phyloP scores from a whole-genome alignment of 768 basidiomycete species.

The Pleurotus pulmonarius region DNA sequence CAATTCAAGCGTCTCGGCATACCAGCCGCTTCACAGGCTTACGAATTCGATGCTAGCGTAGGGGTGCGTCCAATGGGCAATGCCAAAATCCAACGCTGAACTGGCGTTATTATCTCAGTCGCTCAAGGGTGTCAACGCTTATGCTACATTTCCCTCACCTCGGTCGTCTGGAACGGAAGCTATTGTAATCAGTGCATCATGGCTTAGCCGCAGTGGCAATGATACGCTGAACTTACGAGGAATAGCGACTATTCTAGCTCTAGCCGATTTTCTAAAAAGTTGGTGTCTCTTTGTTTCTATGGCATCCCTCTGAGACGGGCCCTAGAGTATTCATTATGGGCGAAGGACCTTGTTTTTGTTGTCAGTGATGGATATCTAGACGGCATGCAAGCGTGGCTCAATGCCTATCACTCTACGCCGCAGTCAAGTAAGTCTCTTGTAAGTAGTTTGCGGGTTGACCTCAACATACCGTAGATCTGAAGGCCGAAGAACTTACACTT shows the following conservation, averaged over 20 bases:
- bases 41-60: constrained; percentile 48
- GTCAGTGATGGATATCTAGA: constrained; percentile 86
- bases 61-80: constrained; percentile 40
- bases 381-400: constrained; percentile 92
- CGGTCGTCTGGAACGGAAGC: constrained; percentile 93
- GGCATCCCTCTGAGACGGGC: constrained; percentile 3
- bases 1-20: constrained; percentile 80
- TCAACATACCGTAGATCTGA: constrained; percentile 45
- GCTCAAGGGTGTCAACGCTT: constrained; percentile 71
- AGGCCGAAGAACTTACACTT: constrained; percentile 57
- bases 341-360: constrained; percentile 89
- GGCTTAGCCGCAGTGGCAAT: constrained; percentile 64
- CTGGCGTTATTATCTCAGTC: constrained; percentile 30
- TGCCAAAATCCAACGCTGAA: background rate
- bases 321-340: constrained; percentile 86
- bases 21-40: constrained; percentile 63
- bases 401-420: constrained; percentile 68
- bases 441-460: no score
- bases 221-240: constrained; percentile 79
- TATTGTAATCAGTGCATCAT: constrained; percentile 88
- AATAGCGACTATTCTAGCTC: constrained; percentile 74
- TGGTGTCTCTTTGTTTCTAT: constrained; percentile 14
- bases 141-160: constrained; percentile 78
- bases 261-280: constrained; percentile 88
- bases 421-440: constrained; percentile 51